phyloP scores from a whole-genome alignment of 495 filamentous ascomycete genomes.

The Penicillium angulare region DNA sequence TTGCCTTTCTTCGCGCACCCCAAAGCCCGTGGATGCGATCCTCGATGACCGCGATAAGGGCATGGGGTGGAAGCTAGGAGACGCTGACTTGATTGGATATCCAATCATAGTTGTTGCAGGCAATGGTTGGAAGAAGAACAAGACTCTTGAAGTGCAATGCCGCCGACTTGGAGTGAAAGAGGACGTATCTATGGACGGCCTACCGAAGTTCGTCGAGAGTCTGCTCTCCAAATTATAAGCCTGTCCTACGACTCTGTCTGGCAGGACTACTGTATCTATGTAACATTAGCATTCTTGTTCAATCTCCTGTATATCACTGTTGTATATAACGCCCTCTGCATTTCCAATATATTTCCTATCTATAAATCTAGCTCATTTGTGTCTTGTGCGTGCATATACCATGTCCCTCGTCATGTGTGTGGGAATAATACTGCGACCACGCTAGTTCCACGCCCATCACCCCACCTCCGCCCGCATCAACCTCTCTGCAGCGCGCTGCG shows the following conservation, averaged over 20 bases:
- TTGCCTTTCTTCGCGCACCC: constrained; percentile 28
- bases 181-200: constrained; percentile 42
- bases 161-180: constrained; percentile 53
- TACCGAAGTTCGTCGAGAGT: constrained; percentile 36
- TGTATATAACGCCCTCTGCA: not conserved
- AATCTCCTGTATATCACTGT: no score
- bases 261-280: no score
- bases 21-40: constrained; percentile 53
- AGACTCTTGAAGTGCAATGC: constrained; percentile 74
- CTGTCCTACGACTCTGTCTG: no score
- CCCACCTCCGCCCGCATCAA: constrained; percentile 22
- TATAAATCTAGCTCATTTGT: not conserved
- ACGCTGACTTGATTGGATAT: constrained; percentile 88
- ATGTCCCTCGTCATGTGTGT: no score
- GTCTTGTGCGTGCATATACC: constrained; percentile 4
- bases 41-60: constrained; percentile 73
- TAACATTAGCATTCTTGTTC: not conserved
- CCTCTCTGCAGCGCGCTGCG: not conserved
- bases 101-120: constrained; percentile 80
- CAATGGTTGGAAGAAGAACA: constrained; percentile 63
- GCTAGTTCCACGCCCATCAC: constrained; percentile 15
- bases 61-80: constrained; percentile 79
- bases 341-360: not conserved
- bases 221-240: constrained; percentile 46
- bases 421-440: not conserved